Percentiles rank a stretch among this genome's conserved stretches.
phyloP scores from a whole-genome alignment of 2,329 filamentous ascomycete genomes.

The Didymella keratinophila region DNA sequence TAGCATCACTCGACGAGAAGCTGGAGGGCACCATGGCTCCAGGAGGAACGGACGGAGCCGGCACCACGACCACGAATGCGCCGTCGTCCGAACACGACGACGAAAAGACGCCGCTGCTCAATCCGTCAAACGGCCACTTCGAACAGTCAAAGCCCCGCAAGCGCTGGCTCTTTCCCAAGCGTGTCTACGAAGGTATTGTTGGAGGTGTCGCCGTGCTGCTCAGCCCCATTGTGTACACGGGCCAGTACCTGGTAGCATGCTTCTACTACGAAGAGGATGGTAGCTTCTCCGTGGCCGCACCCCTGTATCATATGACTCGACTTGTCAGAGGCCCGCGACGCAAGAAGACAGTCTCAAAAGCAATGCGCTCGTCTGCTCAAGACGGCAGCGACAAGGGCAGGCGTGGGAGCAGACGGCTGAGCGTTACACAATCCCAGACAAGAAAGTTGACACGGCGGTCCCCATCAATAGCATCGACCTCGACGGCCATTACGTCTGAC shows the following conservation, averaged over 20 bases:
- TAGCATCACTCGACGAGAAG: slow-evolving; percentile 36
- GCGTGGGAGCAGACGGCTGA: slow-evolving; percentile 42
- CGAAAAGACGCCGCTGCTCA: slow-evolving; percentile 76
- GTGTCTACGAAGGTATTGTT: slow-evolving; percentile 75
- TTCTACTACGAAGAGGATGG: slow-evolving; percentile 86
- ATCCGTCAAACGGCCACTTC: slow-evolving; percentile 36
- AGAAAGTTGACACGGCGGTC: slow-evolving; percentile 49
- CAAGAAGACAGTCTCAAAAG: slow-evolving; percentile 41
- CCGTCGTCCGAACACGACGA: slow-evolving; percentile 57
- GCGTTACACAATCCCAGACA: slow-evolving; percentile 32
- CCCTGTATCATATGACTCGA: slow-evolving; percentile 68
- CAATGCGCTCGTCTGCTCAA: slow-evolving; percentile 37
- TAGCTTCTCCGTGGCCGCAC: slow-evolving; percentile 78
- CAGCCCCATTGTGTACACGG: slow-evolving; percentile 79
- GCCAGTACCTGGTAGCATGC: slow-evolving; percentile 80
- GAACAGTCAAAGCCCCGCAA: slow-evolving; percentile 48
- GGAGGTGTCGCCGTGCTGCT: slow-evolving; percentile 80
- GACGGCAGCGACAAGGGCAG: slow-evolving; percentile 41
- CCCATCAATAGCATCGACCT: slow-evolving; percentile 59
- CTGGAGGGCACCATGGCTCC: slow-evolving; percentile 45
- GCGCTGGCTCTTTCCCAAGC: slow-evolving; percentile 67
- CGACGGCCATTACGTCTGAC: slow-evolving; percentile 71
- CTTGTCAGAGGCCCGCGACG: slow-evolving; percentile 55
- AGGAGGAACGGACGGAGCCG: slow-evolving; percentile 22
- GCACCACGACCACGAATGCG: slow-evolving; percentile 38